Percentiles rank a stretch among this genome's conserved stretches.
These are phyloP conservation scores for Barbarea vulgaris DNA, from an alignment of 345 rosid genomes.

Conservation along the genomic window DNA sequence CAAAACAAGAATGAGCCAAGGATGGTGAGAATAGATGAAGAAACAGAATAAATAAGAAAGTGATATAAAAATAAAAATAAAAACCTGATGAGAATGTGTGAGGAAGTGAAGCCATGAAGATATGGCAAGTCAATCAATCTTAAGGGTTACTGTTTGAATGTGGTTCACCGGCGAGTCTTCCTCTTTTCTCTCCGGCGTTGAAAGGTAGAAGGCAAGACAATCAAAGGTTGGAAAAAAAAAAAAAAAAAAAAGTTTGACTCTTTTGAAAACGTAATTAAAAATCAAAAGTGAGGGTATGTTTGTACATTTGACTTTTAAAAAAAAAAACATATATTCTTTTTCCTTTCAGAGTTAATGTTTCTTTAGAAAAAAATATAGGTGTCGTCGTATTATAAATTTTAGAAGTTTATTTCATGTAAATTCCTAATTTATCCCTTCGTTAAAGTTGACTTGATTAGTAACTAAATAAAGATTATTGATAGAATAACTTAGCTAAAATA, in stretches of 20 bases:
- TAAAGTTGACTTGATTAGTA: no score
- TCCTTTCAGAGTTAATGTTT: neutral
- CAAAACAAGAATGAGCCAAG: neutral
- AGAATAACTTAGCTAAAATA: no score
- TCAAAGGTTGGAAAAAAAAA: no score
- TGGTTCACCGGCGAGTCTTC: constrained; percentile 10
- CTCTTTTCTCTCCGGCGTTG: constrained; percentile 9
- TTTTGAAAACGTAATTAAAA: neutral
- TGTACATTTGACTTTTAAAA: neutral
- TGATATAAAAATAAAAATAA: no score
- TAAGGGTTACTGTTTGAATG: neutral
- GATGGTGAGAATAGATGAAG: neutral
- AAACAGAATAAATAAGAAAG: constrained; percentile 23
- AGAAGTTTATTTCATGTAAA: neutral
- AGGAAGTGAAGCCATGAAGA: constrained; percentile 10
- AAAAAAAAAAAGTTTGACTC: no score
- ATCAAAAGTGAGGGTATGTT: neutral
- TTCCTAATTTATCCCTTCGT: neutral
- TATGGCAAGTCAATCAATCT: neutral
- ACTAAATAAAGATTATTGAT: no score
- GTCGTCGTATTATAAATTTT: neutral
- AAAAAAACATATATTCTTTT: neutral
- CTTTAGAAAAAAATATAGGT: neutral
- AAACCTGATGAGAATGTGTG: constrained; percentile 25
- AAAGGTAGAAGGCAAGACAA: constrained; percentile 1